Percentiles rank a stretch among this genome's conserved stretches.
These are phyloP conservation scores for Aspergillus transmontanensis DNA, from an alignment of 2,329 filamentous ascomycete species.

Conservation along the genomic window DNA sequence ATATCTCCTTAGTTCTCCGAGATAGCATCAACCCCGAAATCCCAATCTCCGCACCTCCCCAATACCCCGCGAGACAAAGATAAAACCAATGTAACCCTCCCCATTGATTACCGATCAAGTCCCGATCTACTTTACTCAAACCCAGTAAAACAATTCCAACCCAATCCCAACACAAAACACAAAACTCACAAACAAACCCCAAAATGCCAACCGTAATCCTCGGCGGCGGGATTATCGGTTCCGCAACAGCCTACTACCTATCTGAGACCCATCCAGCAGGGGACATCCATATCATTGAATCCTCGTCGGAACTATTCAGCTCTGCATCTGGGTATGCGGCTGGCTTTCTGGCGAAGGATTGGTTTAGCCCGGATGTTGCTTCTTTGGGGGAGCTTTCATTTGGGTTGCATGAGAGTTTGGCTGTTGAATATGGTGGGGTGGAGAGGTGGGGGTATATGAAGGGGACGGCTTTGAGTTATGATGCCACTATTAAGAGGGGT, in stretches of 20 bases:
- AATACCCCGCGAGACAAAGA: neutral
- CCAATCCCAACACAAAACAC: neutral
- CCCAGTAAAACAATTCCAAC: too few species aligned
- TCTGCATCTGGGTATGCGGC: constrained; percentile 75
- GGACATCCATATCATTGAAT: constrained; percentile 61
- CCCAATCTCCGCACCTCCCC: neutral
- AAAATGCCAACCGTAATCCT: constrained; percentile 65
- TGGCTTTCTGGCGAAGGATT: constrained; percentile 74
- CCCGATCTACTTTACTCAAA: too few species aligned
- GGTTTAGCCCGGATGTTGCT: constrained; percentile 63
- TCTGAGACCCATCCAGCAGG: constrained; percentile 42
- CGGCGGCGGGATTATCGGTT: constrained; percentile 70
- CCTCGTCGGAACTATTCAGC: constrained; percentile 64
- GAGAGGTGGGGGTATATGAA: constrained; percentile 61
- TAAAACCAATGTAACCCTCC: neutral
- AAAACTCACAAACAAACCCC: too few species aligned
- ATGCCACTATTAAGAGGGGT: constrained; percentile 37
- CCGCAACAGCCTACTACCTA: constrained; percentile 73
- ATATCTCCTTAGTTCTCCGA: too few species aligned
- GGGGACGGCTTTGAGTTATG: constrained; percentile 63
- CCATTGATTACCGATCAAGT: neutral
- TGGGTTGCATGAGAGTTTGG: constrained; percentile 66
- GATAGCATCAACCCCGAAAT: too few species aligned
- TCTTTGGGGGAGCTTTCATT: constrained; percentile 69
- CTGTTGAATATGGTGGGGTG: constrained; percentile 59